phyloP scores from a whole-genome alignment of 192 early-diverging fungal species.

The Obelidium mucronatum region DNA sequence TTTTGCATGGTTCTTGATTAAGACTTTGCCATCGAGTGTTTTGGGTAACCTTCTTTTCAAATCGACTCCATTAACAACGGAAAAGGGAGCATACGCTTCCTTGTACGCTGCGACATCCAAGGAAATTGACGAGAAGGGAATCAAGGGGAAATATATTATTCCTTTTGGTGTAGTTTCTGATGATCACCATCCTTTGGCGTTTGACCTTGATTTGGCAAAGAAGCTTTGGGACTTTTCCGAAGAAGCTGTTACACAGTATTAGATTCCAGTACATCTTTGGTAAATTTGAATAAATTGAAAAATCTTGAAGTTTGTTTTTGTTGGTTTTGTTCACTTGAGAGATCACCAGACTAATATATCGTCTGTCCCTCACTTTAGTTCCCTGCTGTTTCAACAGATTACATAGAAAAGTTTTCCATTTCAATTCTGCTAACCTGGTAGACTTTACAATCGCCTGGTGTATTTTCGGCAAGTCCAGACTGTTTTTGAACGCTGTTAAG shows the following conservation, averaged over 20 bases:
- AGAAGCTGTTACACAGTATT: not conserved
- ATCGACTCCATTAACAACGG: not conserved
- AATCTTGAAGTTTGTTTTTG: too few species aligned
- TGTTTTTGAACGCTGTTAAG: too few species aligned
- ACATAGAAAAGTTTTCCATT: too few species aligned
- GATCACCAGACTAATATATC: too few species aligned
- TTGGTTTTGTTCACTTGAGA: too few species aligned
- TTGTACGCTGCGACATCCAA: conserved; percentile 45
- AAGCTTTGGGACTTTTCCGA: conserved; percentile 39
- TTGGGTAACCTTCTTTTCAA: not conserved
- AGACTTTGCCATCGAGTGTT: not conserved
- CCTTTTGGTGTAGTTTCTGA: not conserved
- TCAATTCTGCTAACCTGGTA: too few species aligned
- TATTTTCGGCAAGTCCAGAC: too few species aligned
- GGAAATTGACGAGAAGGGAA: conserved; percentile 48
- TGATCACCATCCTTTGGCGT: conserved; percentile 1
- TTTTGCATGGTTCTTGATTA: conserved; percentile 4
- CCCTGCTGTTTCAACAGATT: too few species aligned
- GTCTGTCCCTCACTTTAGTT: too few species aligned
- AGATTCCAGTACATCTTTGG: too few species aligned
- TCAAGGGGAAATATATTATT: not conserved
- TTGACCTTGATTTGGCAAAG: conserved; percentile 29
- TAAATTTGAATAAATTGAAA: too few species aligned
- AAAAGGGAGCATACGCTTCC: conserved; percentile 44
- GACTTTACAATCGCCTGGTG: too few species aligned